Evolutionary conservation across 2,329 filamentous ascomycete genomes (phyloP).

Genomic region (Neonectria punicea): DNA sequence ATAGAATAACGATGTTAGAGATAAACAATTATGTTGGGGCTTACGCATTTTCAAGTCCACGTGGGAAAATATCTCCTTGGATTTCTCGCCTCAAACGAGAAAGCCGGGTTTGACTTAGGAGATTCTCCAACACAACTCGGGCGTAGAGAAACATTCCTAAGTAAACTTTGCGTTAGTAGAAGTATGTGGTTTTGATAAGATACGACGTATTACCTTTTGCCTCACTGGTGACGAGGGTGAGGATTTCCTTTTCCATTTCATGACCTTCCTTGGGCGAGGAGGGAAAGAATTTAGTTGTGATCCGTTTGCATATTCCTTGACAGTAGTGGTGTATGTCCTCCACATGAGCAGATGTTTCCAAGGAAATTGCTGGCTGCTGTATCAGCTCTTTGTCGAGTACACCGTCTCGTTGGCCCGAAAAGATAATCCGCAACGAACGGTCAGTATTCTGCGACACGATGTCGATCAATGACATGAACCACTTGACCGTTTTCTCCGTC

Average conservation of each 20-base stretch:
- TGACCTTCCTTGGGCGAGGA: too few species aligned
- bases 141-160: constrained; percentile 32
- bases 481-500: background rate
- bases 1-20: too few species aligned
- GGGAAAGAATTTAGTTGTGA: too few species aligned
- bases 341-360: constrained; percentile 17
- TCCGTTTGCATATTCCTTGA: too few species aligned
- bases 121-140: constrained; percentile 22
- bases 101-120: constrained; percentile 4
- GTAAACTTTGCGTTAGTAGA: too few species aligned
- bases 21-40: too few species aligned
- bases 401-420: constrained; percentile 24
- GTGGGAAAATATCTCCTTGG: constrained; percentile 5
- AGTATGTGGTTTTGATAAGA: too few species aligned
- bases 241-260: background rate
- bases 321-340: constrained; percentile 21
- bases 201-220: constrained; percentile 1
- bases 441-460: too few species aligned
- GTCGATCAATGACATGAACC: too few species aligned
- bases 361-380: constrained; percentile 12
- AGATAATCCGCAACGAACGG: constrained; percentile 11
- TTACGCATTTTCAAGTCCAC: constrained; percentile 16
- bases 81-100: constrained; percentile 19
- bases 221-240: constrained; percentile 4
- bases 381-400: constrained; percentile 7